phyloP scores from a whole-genome alignment of 345 rosid genomes.

The Gossypium herbaceum region DNA sequence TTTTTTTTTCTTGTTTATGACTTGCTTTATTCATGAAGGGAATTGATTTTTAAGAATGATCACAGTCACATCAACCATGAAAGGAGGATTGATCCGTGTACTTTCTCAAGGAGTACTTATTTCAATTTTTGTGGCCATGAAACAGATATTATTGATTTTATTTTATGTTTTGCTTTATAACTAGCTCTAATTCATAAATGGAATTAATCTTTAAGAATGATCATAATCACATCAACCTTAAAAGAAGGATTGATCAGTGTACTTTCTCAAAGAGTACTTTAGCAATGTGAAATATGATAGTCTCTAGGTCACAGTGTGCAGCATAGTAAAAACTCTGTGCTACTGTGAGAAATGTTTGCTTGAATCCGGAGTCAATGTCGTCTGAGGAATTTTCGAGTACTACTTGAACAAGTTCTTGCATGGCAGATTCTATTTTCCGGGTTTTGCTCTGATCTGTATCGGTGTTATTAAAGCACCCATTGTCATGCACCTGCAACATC shows the following conservation, averaged over 20 bases:
- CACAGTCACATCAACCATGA: neutral
- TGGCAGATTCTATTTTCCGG: conserved; percentile 40
- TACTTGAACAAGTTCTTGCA: conserved; percentile 62
- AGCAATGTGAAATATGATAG: conserved; percentile 49
- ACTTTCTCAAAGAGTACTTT: conserved; percentile 74
- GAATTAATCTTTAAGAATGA: neutral
- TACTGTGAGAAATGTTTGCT: conserved; percentile 53
- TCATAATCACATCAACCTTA: neutral
- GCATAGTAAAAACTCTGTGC: conserved; percentile 65
- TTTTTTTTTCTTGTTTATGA: neutral
- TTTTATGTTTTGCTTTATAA: neutral
- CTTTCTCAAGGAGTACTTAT: conserved; percentile 45
- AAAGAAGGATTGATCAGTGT: conserved; percentile 1
- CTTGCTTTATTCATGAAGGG: neutral
- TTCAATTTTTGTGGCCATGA: neutral
- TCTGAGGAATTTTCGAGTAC: conserved; percentile 34
- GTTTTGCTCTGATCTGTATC: conserved; percentile 23
- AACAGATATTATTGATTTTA: too few species aligned
- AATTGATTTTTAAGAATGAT: neutral
- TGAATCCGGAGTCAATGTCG: conserved; percentile 28
- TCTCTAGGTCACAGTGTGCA: conserved; percentile 47
- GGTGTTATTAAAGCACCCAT: conserved; percentile 1
- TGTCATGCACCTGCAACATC: conserved; percentile 27
- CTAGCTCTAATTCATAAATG: neutral
- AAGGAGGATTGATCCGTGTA: conserved; percentile 15